Base-by-base conservation (phyloP, 164 flowering plant genomes). In the Magnolia officinalis region DNA sequence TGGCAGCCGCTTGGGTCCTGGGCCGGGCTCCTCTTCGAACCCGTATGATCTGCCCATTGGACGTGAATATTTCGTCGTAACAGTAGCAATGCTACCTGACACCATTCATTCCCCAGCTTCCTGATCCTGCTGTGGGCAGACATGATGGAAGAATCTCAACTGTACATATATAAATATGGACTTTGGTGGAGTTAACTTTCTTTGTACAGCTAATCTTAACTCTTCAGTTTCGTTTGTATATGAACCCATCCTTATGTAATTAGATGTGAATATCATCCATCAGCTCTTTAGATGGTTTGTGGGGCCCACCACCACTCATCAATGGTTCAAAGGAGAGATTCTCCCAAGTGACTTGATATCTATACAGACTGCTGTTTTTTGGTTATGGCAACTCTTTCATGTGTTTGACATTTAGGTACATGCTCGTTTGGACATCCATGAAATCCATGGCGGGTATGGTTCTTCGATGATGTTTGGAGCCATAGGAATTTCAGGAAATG, bases 41-140 rank as follows among this genome's bases (percentile, higher is more conserved):
- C 93, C 97, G 1, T 94, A 87, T 68, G 88, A 88, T 71, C 94
- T 94, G 65, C 90, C 97, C 6, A 26, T 86, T 73, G 99, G 99
- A 70, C 90, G 90, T 85, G 98, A 96, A 82, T 96, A 89, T 79
- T 96, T 88, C 71, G 69, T 94, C 73, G 98, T 96, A 78, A 96
- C 99, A 59, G 89, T 94, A 69, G 98, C 98, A 6, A 96, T 96
- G 98, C 80, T 96, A 78, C 99, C 96, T 75, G 91, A 89, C 80
- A 85, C 94, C 77, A 88, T 90, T 88, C 96, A 87, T 90, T 87
- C 96, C 63, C 80, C 90, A 29, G 78, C 92, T 72, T 76, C 61
- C 68, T 9, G 65, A 71, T 68, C 76, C 72, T 58, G 67, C 73
- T 55, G 18, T 8, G 64, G 49, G 66, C 72, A 70, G 78, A 61